Conservation (phyloP, 768 basidiomycete species). For the Leccinellum luteum region DNA sequence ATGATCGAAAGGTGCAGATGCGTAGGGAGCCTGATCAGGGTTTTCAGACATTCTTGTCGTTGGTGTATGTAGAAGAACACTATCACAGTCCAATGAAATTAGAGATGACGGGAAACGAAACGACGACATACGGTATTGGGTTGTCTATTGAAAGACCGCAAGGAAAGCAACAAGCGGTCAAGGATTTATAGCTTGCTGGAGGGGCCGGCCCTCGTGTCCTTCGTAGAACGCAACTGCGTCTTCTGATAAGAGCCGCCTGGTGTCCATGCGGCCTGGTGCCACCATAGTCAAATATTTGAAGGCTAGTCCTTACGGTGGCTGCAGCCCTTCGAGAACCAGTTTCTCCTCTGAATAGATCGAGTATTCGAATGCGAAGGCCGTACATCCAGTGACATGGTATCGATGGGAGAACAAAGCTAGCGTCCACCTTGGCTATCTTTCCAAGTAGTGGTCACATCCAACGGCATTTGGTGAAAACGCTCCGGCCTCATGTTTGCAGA, state of each 20-base stretch:
- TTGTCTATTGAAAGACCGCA: neutral
- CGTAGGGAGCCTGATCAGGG: neutral
- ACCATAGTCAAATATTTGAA: too few species aligned
- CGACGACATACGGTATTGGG: neutral
- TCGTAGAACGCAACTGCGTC: too few species aligned
- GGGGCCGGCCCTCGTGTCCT: too few species aligned
- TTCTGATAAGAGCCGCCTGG: too few species aligned
- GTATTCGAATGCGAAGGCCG: neutral
- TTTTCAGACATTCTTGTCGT: neutral
- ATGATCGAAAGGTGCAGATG: constrained; percentile 22
- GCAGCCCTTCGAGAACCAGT: neutral
- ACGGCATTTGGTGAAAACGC: neutral
- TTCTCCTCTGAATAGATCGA: neutral
- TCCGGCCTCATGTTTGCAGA: too few species aligned
- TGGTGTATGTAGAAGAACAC: neutral
- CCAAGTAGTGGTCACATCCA: neutral
- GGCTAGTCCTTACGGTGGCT: too few species aligned
- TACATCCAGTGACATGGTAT: neutral
- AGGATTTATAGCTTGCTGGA: neutral
- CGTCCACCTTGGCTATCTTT: too few species aligned
- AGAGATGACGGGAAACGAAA: too few species aligned
- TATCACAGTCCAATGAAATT: neutral
- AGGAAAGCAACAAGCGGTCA: neutral
- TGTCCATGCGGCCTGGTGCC: neutral
- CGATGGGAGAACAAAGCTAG: neutral